Base-by-base conservation (phyloP, 164 flowering plant species). In the Litsea cubeba region DNA sequence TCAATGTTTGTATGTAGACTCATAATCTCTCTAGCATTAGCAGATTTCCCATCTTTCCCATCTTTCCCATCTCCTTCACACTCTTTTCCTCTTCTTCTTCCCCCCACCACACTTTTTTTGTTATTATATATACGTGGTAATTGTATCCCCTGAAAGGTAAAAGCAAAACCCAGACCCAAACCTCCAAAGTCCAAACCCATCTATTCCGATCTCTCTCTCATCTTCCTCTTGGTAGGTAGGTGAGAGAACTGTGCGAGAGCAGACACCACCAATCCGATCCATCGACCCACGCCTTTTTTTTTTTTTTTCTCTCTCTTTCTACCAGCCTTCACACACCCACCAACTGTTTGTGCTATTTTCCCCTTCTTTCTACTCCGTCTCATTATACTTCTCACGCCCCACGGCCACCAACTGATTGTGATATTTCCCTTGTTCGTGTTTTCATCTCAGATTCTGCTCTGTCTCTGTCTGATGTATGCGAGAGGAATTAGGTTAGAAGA, bases 381-480 rank as follows among this genome's bases (percentile, higher is more conserved):
- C 25, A 5, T 22, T 63, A 1, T 40, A 15, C n/a, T 20, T 54
- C 20, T 54, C 60, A 15, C 18, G 60, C 60, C 5, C n/a, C 60
- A 15, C 18, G 60, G 3, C 20, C 60, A 18, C 60, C 60, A 54
- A 54, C 60, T 54, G 60, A 14, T 54, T 54, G 60, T 5, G 4
- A 7, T 40, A 5, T 40, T 0, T 40, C 46, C 46, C 10, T 40
- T 40, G 10, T 40, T 40, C 46, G 46, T 5, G 46, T 20, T 54
- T 54, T 54, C n/a, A 14, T 54, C 60, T 54, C 60, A 54, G 20
- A 15, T 4, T 65, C 69, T 20, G 35, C 20, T 30, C 1, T 66
- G 8, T 12, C 26, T 54, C 60, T 54, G 5, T 20, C n/a, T 54
- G 84, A 83, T 83, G 82, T 83, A 80, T 77, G 83, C 79, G 68